Conservation (phyloP, 805 yeast species). For the Starmerella floris region DNA sequence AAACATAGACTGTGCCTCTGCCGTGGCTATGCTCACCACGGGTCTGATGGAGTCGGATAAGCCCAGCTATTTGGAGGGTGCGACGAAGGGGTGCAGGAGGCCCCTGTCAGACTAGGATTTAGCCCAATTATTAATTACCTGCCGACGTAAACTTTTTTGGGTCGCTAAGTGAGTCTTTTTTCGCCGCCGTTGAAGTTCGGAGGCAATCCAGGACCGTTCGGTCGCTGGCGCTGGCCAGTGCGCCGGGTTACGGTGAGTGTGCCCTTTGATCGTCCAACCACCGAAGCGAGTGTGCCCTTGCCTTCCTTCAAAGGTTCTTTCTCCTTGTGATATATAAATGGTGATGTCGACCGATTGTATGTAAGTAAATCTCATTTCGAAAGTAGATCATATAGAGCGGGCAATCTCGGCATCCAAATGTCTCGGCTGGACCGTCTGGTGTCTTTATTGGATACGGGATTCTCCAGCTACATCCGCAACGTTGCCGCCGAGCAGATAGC, state of each 20-base stretch:
- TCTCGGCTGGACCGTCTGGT: slow-evolving; percentile 26
- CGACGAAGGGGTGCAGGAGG: too few relatives aligned
- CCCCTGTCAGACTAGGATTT: too few relatives aligned
- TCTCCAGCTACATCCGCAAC: slow-evolving; percentile 81
- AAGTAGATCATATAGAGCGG: not conserved
- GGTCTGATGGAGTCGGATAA: too few relatives aligned
- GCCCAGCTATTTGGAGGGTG: too few relatives aligned
- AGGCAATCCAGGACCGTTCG: too few relatives aligned
- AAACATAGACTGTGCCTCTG: too few relatives aligned
- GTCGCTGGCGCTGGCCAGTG: too few relatives aligned
- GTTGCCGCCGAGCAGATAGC: slow-evolving; percentile 96
- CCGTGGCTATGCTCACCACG: too few relatives aligned
- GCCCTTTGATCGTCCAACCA: not conserved
- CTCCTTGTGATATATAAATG: not conserved
- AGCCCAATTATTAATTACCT: too few relatives aligned
- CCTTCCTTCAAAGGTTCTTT: slow-evolving; percentile 1
- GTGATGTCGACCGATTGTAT: not conserved
- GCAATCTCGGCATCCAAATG: slow-evolving; percentile 10
- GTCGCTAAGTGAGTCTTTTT: too few relatives aligned
- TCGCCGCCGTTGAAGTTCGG: too few relatives aligned
- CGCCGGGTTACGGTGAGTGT: not conserved
- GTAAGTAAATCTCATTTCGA: not conserved
- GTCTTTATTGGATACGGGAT: slow-evolving; percentile 69
- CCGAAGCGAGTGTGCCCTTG: not conserved
- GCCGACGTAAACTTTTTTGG: too few relatives aligned